Evolutionary conservation across 352 stramenopile genomes (phyloP).

Genomic region (Phytopythium oedochilum): DNA sequence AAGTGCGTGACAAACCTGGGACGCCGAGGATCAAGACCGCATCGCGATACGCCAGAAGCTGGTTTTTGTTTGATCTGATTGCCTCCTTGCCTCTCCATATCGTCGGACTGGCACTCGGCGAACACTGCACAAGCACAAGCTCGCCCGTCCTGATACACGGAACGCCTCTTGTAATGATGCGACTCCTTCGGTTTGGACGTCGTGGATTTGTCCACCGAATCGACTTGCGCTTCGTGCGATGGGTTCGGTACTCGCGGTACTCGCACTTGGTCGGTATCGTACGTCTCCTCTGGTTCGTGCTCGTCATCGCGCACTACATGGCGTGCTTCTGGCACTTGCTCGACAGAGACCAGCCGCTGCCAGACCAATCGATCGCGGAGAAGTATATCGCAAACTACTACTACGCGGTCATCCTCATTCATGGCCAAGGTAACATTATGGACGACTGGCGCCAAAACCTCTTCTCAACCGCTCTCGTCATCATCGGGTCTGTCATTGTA

Average conservation of each 20-base stretch:
- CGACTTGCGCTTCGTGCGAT: slow-evolving; percentile 12
- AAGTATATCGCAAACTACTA: slow-evolving; percentile 30
- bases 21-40: slow-evolving; percentile 12
- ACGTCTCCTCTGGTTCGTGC: slow-evolving; percentile 26
- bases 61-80: slow-evolving; percentile 13
- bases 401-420: slow-evolving; percentile 29
- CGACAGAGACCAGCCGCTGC: neutral
- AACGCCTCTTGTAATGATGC: slow-evolving; percentile 16
- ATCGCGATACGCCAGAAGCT: slow-evolving; percentile 2
- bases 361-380: neutral
- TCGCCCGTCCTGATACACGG: slow-evolving; percentile 12
- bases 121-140: too few relatives aligned
- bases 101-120: neutral
- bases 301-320: slow-evolving; percentile 43
- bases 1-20: too few relatives aligned
- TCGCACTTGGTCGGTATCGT: slow-evolving; percentile 35
- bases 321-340: slow-evolving; percentile 48
- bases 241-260: slow-evolving; percentile 29
- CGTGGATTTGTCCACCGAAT: too few relatives aligned
- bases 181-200: slow-evolving; percentile 10
- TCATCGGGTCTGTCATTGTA: slow-evolving; percentile 49
- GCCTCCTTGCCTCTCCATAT: slow-evolving; percentile 3
- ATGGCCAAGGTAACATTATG: slow-evolving; percentile 40
- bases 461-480: slow-evolving; percentile 33
- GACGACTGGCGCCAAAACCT: slow-evolving; percentile 24